Evolutionary conservation across 805 yeast species (phyloP).

Genomic region (Myxozyma geophila): DNA sequence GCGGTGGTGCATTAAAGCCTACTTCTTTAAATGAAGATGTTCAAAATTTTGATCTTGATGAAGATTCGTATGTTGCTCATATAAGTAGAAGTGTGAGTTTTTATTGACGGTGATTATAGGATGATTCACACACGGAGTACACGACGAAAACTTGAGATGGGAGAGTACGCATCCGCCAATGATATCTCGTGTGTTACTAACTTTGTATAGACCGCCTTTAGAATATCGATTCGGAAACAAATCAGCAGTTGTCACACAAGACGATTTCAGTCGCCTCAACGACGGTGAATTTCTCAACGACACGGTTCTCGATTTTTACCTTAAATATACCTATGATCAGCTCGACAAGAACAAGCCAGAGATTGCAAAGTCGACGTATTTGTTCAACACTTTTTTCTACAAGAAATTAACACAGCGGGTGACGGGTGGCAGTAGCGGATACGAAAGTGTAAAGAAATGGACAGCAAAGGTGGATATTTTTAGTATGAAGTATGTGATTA

Average conservation of each 20-base stretch:
- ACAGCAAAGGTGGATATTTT: slow-evolving; percentile 67
- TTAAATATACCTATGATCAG: slow-evolving; percentile 46
- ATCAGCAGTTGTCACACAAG: slow-evolving; percentile 60
- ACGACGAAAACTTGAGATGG: slow-evolving; percentile 20
- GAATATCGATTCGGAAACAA: slow-evolving; percentile 56
- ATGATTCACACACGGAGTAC: slow-evolving; percentile 7
- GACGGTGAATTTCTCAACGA: slow-evolving; percentile 91
- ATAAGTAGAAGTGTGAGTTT: not conserved
- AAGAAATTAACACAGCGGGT: slow-evolving; percentile 54
- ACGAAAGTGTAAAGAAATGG: slow-evolving; percentile 76
- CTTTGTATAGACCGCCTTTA: slow-evolving; percentile 21
- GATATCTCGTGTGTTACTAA: not conserved
- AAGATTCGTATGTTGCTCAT: not conserved
- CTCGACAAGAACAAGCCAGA: slow-evolving; percentile 45
- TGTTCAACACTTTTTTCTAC: slow-evolving; percentile 85
- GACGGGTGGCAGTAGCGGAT: slow-evolving; percentile 47
- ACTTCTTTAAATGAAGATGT: not conserved
- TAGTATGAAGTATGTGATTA: slow-evolving; percentile 61
- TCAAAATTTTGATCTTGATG: slow-evolving; percentile 13
- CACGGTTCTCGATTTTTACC: slow-evolving; percentile 80
- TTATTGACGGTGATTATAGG: not conserved
- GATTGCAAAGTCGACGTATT: slow-evolving; percentile 50
- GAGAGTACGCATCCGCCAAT: slow-evolving; percentile 12
- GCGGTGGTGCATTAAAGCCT: not conserved
- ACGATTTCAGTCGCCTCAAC: slow-evolving; percentile 78